Conservation (phyloP, 225 moss, liverwort and hornwort species). For the Lunularia cruciata region DNA sequence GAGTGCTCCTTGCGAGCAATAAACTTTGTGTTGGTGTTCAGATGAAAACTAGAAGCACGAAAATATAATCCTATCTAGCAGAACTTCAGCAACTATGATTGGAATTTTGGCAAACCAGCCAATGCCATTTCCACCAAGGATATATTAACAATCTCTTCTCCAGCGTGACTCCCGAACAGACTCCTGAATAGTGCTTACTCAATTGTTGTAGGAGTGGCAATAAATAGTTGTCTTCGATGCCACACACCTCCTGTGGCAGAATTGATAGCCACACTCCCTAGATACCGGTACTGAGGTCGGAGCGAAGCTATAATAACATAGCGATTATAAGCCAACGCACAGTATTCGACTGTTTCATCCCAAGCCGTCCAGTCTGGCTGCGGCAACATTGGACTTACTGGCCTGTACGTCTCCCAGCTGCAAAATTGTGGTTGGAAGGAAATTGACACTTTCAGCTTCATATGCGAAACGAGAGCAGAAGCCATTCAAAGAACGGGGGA, state of each 20-base stretch:
- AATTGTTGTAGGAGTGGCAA: conserved; percentile 94
- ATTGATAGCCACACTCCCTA: conserved; percentile 94
- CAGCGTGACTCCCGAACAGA: too few relatives aligned
- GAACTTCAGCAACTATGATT: too few relatives aligned
- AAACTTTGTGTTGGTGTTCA: too few relatives aligned
- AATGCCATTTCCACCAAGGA: too few relatives aligned
- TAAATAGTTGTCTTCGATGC: conserved; percentile 95
- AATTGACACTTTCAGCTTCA: too few relatives aligned
- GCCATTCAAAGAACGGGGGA: too few relatives aligned
- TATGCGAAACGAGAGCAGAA: too few relatives aligned
- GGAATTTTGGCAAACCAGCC: too few relatives aligned
- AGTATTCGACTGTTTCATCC: conserved; percentile 98
- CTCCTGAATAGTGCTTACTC: conserved; percentile 53
- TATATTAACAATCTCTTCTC: background rate
- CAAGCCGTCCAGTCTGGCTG: conserved; percentile 99
- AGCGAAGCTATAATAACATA: conserved; percentile 86
- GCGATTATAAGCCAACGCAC: conserved; percentile 89
- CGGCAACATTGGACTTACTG: conserved; percentile 91
- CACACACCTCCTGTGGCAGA: conserved; percentile 97
- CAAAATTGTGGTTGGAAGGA: too few relatives aligned
- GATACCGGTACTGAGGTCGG: conserved; percentile 88
- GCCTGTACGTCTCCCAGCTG: conserved; percentile 96
- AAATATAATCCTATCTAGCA: conserved; percentile 3
- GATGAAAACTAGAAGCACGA: conserved; percentile 6
- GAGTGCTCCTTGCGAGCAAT: too few relatives aligned